Evolutionary conservation across 2,329 filamentous ascomycete genomes (phyloP).

Genomic region (Sclerotiophoma versabilis): DNA sequence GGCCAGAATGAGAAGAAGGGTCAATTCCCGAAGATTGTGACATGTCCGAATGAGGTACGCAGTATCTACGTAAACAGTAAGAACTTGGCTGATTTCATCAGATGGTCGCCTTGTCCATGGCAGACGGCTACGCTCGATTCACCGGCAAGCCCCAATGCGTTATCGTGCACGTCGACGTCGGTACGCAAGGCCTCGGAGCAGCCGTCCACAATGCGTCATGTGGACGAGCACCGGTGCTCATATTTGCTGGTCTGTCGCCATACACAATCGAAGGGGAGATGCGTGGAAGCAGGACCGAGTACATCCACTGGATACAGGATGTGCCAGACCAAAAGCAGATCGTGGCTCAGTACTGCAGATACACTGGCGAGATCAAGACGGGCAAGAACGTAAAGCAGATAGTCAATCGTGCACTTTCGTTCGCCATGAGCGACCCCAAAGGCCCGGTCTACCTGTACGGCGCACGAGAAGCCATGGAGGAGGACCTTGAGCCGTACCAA

Average conservation of each 20-base stretch:
- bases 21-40: constrained; percentile 76
- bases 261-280: constrained; percentile 81
- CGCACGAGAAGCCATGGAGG: constrained; percentile 81
- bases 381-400: constrained; percentile 89
- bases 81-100: constrained; percentile 43
- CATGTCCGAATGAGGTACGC: constrained; percentile 78
- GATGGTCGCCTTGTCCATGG: constrained; percentile 88
- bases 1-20: constrained; percentile 71
- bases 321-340: constrained; percentile 83
- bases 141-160: constrained; percentile 78
- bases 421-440: constrained; percentile 77
- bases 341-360: constrained; percentile 84
- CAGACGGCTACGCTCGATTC: constrained; percentile 75
- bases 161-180: constrained; percentile 82
- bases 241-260: constrained; percentile 80
- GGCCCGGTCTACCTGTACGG: constrained; percentile 83
- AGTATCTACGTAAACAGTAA: background rate
- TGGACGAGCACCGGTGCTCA: constrained; percentile 75
- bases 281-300: constrained; percentile 74
- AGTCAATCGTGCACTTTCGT: constrained; percentile 83
- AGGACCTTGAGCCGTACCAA: constrained; percentile 69
- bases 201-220: constrained; percentile 81
- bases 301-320: constrained; percentile 87
- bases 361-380: constrained; percentile 81
- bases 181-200: constrained; percentile 78